Evolutionary conservation across 257 asterid genomes (phyloP).

Genomic region (Petrea volubilis): DNA sequence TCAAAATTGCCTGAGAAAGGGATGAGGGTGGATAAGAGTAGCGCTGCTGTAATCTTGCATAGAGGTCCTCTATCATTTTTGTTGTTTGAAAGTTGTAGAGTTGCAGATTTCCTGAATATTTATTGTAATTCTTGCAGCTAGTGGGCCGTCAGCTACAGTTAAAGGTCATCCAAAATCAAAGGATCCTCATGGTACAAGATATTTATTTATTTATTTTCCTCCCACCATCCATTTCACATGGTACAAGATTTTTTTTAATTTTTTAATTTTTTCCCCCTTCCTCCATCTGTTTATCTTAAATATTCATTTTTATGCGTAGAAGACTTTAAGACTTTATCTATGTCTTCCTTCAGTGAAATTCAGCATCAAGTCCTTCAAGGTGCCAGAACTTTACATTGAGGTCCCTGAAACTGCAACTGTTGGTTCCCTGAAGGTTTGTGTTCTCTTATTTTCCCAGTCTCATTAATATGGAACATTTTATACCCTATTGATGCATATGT

Average conservation of each 20-base stretch:
- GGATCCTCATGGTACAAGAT: constrained; percentile 74
- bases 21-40: constrained; percentile 33
- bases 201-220: too few species aligned
- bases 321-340: constrained; percentile 17
- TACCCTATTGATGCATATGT: neutral
- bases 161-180: constrained; percentile 47
- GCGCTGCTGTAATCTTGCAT: constrained; percentile 26
- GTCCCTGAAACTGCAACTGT: constrained; percentile 90
- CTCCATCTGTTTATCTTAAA: neutral
- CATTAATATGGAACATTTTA: neutral
- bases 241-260: too few species aligned
- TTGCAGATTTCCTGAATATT: constrained; percentile 23
- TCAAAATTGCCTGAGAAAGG: constrained; percentile 60
- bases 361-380: constrained; percentile 89
- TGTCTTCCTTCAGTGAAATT: constrained; percentile 63
- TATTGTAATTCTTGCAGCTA: constrained; percentile 43
- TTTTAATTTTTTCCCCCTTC: neutral
- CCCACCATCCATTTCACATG: too few species aligned
- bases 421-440: constrained; percentile 84
- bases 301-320: too few species aligned
- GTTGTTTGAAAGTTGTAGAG: constrained; percentile 4
- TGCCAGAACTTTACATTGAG: constrained; percentile 93
- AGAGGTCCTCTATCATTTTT: constrained; percentile 37
- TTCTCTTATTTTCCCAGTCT: constrained; percentile 1
- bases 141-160: constrained; percentile 36